These are phyloP conservation scores for Zalaria sp. DNA, from an alignment of 2,329 filamentous ascomycete species.

Conservation along the genomic window DNA sequence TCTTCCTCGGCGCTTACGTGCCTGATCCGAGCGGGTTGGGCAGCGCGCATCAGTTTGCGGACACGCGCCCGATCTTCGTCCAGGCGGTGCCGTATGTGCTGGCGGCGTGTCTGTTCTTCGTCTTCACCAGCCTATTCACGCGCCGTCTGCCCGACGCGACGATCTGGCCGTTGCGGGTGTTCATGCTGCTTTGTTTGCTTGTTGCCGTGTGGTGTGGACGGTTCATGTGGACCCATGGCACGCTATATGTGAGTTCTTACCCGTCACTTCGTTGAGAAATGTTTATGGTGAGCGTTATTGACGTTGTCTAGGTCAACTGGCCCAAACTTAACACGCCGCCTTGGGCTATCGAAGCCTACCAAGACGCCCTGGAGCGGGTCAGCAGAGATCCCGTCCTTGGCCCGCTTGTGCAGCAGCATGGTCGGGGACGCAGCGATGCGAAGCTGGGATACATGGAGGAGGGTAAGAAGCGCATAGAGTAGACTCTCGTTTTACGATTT, in stretches of 20 bases:
- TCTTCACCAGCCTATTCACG: slow-evolving; percentile 62
- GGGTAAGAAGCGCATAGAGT: slow-evolving; percentile 97
- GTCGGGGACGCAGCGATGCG: slow-evolving; percentile 71
- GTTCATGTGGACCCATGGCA: slow-evolving; percentile 74
- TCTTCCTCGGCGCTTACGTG: slow-evolving; percentile 79
- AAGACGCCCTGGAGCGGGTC: slow-evolving; percentile 72
- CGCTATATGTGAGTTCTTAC: slow-evolving; percentile 72
- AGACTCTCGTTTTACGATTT: slow-evolving; percentile 2
- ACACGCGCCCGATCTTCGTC: slow-evolving; percentile 72
- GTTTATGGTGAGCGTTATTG: slow-evolving; percentile 7
- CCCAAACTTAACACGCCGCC: slow-evolving; percentile 85
- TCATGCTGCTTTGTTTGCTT: slow-evolving; percentile 63
- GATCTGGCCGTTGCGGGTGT: slow-evolving; percentile 68
- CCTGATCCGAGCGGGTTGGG: slow-evolving; percentile 60
- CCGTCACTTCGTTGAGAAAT: slow-evolving; percentile 1
- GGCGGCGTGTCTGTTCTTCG: slow-evolving; percentile 71
- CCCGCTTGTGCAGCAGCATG: slow-evolving; percentile 54
- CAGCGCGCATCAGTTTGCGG: slow-evolving; percentile 62
- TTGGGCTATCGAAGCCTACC: slow-evolving; percentile 75
- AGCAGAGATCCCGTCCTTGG: slow-evolving; percentile 73
- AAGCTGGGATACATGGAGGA: slow-evolving; percentile 80
- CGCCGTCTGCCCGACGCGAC: slow-evolving; percentile 56
- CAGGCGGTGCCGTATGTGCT: slow-evolving; percentile 90
- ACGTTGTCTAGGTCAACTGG: slow-evolving; percentile 69
- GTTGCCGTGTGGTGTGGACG: slow-evolving; percentile 57